These are phyloP conservation scores for Podospora tetraspora DNA, from an alignment of 495 filamentous ascomycete genomes.

Conservation along the genomic window DNA sequence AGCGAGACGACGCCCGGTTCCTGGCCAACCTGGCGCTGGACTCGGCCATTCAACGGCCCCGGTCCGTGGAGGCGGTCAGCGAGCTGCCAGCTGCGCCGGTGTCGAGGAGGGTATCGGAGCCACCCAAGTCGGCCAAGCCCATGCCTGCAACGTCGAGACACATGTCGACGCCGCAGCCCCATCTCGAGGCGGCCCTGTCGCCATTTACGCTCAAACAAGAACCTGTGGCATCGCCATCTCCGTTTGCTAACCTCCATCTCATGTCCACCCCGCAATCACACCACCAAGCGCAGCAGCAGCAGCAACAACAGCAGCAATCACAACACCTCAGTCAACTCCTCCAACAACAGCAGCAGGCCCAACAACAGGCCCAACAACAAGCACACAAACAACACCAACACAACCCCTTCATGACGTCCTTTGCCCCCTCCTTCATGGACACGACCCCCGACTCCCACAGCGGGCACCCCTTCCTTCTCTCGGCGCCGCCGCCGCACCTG, in stretches of 20 bases:
- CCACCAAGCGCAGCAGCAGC: constrained; percentile 9
- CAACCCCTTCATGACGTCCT: constrained; percentile 10
- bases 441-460: constrained; percentile 5
- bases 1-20: constrained; percentile 36
- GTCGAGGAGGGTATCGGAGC: constrained; percentile 24
- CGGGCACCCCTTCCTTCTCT: constrained; percentile 21
- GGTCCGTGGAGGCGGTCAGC: constrained; percentile 13
- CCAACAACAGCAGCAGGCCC: constrained; percentile 4
- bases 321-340: constrained; percentile 3
- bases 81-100: constrained; percentile 9
- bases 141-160: constrained; percentile 18
- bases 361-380: constrained; percentile 1
- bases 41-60: constrained; percentile 37
- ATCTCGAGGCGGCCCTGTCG: constrained; percentile 1
- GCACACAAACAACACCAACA: constrained; percentile 5
- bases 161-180: constrained; percentile 22
- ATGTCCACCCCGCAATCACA: constrained; percentile 1
- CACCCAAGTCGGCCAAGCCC: constrained; percentile 15
- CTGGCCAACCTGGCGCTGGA: constrained; percentile 40
- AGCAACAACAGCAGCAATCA: constrained; percentile 3
- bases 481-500: constrained; percentile 11
- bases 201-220: constrained; percentile 19
- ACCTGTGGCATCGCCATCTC: constrained; percentile 11
- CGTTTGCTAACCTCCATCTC: constrained; percentile 7
- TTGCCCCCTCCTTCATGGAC: constrained; percentile 11